Base-by-base conservation (phyloP, 2,329 filamentous ascomycete genomes). In the Myotisia sp. region DNA sequence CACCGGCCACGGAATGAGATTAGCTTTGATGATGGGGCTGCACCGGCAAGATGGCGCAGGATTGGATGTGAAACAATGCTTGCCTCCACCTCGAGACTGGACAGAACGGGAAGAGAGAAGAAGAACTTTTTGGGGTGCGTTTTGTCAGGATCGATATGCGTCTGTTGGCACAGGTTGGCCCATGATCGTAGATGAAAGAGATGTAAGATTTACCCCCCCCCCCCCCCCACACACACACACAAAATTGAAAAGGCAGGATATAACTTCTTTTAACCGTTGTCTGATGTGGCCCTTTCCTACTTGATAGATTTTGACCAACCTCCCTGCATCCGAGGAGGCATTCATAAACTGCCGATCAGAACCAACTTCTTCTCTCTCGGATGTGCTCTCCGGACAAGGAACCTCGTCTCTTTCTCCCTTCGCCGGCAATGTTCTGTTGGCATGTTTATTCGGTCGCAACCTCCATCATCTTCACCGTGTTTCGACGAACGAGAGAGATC, bases 91-190 rank as follows among this genome's bases (percentile, higher is more conserved):
- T 2, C 78, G 78, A 50, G 90, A 98, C 55, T 94, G 85, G 85
- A 92, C 82, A 0, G 90, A 95, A 53, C 71, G 74, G 37, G 90
- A 95, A 59, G 90, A 98, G 54, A 70, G 90, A 44, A 71, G 90
- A 34, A 71, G 90, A 43, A 92, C 85, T 0, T 95, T 95, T 46
- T 98, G 90, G 90, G 79, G 90, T 74, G 74, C 80, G 3, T 95
- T 93, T 50, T 84, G 79, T 46, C 65, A 85, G 42, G 90, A 95
- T 51, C 74, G 90, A 34, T 95, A 93, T 58, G 82, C 85, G 4
- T 94, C 85, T 49, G 90, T 94, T 37, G 90, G 90, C 21, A 95
- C 90, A 2, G 90, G 90, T 5, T 95, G 90, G 90, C 90, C 90
- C 1, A 87, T 95, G 81, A 76, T 72, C 1, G 73, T 95, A 36